These are phyloP conservation scores for Ustilago xerochloae DNA, from an alignment of 1,284 basidiomycete species.

Conservation along the genomic window DNA sequence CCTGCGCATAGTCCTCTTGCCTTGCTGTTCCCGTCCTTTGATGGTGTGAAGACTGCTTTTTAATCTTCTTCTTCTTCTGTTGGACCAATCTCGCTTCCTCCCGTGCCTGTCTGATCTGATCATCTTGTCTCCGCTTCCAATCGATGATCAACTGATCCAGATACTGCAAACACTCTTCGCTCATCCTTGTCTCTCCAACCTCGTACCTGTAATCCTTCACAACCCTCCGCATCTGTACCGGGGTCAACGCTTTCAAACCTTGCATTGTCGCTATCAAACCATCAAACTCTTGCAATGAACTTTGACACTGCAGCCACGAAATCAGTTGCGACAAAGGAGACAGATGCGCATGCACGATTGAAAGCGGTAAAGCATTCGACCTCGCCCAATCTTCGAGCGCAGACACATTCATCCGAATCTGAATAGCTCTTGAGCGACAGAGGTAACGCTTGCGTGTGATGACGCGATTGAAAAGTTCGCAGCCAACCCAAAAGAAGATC, in stretches of 20 bases:
- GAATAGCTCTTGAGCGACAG: conserved; percentile 87
- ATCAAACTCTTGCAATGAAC: conserved; percentile 77
- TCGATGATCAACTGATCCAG: conserved; percentile 92
- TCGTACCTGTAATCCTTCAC: conserved; percentile 95
- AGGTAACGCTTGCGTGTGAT: conserved; percentile 96
- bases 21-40: conserved; percentile 52
- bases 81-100: conserved; percentile 33
- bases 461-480: conserved; percentile 92
- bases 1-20: conserved; percentile 41
- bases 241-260: conserved; percentile 85
- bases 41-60: conserved; percentile 36
- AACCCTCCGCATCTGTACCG: conserved; percentile 92
- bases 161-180: conserved; percentile 92
- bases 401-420: conserved; percentile 88
- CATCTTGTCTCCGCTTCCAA: conserved; percentile 78
- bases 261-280: conserved; percentile 90
- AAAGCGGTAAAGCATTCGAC: conserved; percentile 80
- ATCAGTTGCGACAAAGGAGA: conserved; percentile 85
- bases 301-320: conserved; percentile 82
- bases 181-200: conserved; percentile 89
- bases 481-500: conserved; percentile 84
- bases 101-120: conserved; percentile 29
- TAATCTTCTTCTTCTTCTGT: conserved; percentile 27
- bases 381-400: conserved; percentile 92
- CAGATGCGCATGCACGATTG: conserved; percentile 81